Percentiles rank a stretch among this genome's conserved stretches.
Evolutionary conservation across 1,139 yeast species (phyloP).

Genomic region (Nadsonia starkeyi-henricii): DNA sequence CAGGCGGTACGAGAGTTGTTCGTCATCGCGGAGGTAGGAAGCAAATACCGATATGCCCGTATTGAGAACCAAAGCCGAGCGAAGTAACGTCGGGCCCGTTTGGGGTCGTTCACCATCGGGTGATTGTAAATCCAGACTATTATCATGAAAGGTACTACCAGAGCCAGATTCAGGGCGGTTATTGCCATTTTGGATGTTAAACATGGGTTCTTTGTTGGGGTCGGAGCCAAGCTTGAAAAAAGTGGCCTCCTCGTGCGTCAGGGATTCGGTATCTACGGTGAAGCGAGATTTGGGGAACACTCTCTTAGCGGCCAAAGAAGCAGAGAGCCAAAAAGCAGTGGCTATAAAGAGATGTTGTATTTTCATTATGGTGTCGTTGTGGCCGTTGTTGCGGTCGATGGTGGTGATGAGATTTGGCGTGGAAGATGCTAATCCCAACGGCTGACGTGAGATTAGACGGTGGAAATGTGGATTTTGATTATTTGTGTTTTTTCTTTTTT

Average conservation of each 20-base stretch:
- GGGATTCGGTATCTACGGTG: slow-evolving; percentile 2
- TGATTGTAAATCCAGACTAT: slow-evolving; percentile 1
- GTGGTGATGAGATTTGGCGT: too few species aligned
- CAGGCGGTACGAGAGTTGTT: slow-evolving; percentile 16
- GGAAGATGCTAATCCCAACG: too few species aligned
- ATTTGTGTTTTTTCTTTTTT: too few species aligned
- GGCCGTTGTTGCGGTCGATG: too few species aligned
- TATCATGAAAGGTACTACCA: neutral
- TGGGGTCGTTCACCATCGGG: slow-evolving; percentile 20
- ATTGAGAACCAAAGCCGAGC: slow-evolving; percentile 21
- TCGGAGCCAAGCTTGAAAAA: neutral
- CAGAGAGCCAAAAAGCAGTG: too few species aligned
- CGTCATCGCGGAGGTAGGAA: slow-evolving; percentile 20
- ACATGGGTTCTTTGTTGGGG: neutral
- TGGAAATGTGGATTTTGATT: too few species aligned
- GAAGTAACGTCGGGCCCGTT: slow-evolving; percentile 20
- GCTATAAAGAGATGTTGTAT: too few species aligned
- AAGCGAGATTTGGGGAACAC: neutral
- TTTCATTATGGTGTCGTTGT: too few species aligned
- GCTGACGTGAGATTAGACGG: too few species aligned
- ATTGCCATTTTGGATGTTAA: neutral
- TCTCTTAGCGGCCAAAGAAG: slow-evolving; percentile 1
- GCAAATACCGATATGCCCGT: slow-evolving; percentile 23
- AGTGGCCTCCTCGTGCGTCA: neutral
- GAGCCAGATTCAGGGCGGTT: too few species aligned